Evolutionary conservation across 1,139 yeast genomes (phyloP).

Genomic region (Zygoascus hellenicus): DNA sequence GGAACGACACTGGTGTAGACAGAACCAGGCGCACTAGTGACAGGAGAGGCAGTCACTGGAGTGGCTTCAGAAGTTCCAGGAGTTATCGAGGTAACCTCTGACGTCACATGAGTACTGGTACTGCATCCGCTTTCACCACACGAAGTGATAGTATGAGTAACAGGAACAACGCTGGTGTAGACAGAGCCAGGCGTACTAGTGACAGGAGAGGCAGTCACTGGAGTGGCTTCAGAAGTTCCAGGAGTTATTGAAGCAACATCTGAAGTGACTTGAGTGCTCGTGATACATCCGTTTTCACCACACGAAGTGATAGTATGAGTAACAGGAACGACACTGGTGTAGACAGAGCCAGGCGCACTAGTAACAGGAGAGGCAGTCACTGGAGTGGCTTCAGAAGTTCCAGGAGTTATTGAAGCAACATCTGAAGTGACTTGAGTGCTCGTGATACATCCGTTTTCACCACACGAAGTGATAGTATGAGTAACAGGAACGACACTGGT

Average conservation of each 20-base stretch:
- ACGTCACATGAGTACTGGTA: background rate
- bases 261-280: background rate
- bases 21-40: background rate
- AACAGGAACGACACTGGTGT: background rate
- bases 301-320: constrained; percentile 6
- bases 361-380: background rate
- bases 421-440: background rate
- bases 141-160: background rate
- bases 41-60: too few species aligned
- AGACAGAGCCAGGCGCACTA: background rate
- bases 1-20: background rate
- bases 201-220: background rate
- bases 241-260: background rate
- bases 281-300: background rate
- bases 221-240: constrained; percentile 2
- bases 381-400: background rate
- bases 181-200: background rate
- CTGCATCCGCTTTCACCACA: constrained; percentile 1
- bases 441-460: constrained; percentile 4
- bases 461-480: constrained; percentile 5
- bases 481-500: background rate
- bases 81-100: background rate
- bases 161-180: background rate
- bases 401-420: background rate
- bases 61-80: background rate